Conservation (phyloP, 495 filamentous ascomycete species). For the Neurospora sp. region DNA sequence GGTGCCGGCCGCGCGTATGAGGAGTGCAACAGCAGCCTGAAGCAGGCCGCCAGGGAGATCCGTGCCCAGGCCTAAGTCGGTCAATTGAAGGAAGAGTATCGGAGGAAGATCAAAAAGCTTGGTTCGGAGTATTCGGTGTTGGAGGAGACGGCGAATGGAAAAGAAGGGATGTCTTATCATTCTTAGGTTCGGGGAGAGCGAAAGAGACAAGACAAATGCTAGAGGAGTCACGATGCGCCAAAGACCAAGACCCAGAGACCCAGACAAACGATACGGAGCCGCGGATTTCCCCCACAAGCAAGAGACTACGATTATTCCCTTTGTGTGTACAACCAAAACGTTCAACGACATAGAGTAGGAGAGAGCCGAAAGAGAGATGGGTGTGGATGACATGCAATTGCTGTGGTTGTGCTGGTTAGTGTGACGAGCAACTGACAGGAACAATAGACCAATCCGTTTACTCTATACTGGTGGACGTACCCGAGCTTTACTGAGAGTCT, state of each 20-base stretch:
- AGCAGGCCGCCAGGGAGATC: slow-evolving; percentile 41
- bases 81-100: neutral
- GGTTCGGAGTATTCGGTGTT: neutral
- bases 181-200: neutral
- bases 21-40: slow-evolving; percentile 66
- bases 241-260: neutral
- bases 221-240: neutral
- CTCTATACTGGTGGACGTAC: neutral
- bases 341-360: neutral
- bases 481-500: neutral
- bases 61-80: slow-evolving; percentile 29
- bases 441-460: neutral
- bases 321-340: neutral
- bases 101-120: neutral
- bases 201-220: neutral
- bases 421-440: neutral
- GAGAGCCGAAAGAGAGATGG: neutral
- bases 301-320: neutral
- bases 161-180: neutral
- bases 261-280: neutral
- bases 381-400: neutral
- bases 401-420: neutral
- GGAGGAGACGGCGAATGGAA: neutral
- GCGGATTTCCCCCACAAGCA: neutral
- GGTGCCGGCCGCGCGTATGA: slow-evolving; percentile 94